These are phyloP conservation scores for Rhizopus arrhizus DNA, from an alignment of 371 early-diverging fungal species.

Conservation along the genomic window DNA sequence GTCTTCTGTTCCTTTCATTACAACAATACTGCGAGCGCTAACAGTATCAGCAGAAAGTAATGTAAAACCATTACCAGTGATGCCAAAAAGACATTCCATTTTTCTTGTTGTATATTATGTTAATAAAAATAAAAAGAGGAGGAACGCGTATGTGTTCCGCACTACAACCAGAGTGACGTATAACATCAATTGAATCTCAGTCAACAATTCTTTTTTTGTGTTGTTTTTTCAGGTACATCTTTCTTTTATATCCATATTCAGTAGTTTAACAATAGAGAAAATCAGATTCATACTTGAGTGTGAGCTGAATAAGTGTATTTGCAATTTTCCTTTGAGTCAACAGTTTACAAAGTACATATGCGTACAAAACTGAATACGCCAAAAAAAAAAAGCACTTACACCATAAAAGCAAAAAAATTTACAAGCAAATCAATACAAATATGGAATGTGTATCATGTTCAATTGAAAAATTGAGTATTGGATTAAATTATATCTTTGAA, in stretches of 20 bases:
- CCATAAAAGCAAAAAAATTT: too few relatives aligned
- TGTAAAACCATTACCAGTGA: conserved; percentile 94
- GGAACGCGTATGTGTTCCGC: neutral
- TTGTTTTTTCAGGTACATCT: too few relatives aligned
- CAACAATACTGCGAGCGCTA: conserved; percentile 85
- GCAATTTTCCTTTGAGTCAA: too few relatives aligned
- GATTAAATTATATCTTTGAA: neutral
- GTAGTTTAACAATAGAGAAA: too few relatives aligned
- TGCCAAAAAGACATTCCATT: conserved; percentile 92
- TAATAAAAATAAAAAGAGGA: neutral
- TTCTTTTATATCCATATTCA: too few relatives aligned
- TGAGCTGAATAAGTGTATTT: too few relatives aligned
- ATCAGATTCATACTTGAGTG: too few relatives aligned
- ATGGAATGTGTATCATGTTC: neutral
- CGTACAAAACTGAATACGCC: too few relatives aligned
- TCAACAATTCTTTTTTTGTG: neutral
- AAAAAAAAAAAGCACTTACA: too few relatives aligned
- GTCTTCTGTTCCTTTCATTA: conserved; percentile 90
- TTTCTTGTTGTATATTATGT: neutral
- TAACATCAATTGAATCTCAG: neutral
- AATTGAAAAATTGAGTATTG: neutral
- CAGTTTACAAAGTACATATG: too few relatives aligned
- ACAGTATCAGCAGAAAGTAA: conserved; percentile 85
- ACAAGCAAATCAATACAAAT: neutral
- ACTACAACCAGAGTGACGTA: neutral